Evolutionary conservation across 805 yeast genomes (phyloP), one percentile per base, ranked within the genome.

Genomic region (Monosporozyma solicola): DNA sequence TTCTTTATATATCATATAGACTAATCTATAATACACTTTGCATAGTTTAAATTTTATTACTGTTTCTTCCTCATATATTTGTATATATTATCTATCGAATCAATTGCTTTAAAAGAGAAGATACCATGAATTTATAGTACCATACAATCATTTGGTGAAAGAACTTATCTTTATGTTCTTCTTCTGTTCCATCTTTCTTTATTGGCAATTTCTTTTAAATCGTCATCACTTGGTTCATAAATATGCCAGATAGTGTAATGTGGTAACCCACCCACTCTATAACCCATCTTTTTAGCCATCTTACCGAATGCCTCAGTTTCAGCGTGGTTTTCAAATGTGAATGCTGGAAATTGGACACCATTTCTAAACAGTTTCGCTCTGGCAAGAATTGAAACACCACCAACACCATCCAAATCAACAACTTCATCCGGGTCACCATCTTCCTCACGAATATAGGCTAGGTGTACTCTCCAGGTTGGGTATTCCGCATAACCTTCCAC

Each of bases 231-330:
- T 15, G 95, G 95, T 64, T 87, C 95, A 66, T 84, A 87, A 49
- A 89, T 85, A 68, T 88, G 96, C 96, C 96, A 88, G 45, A 88
- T 74, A 0, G 91, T 87, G 68, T 88, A 89, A 70, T 89, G 91
- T 4, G 96, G 96, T 57, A 89, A 75, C 0, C 97, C 97, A 41
- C 90, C 94, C 13, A 89, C 95, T 55, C 74, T 74, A 69, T 79
- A 87, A 5, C 95, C 95, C 85, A 87, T 84, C 57, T 74, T 72
- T 59, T 76, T 83, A 22, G 90, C 83, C 84, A 89, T 76, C 62
- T 86, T 86, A 39, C 95, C 95, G 70, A 86, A 86, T 1, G 89
- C 94, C 66, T 87, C 95, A 0, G 95, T 87, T 66, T 87, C 95
- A 0, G 95, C 95, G 69, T 87, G 95, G 63, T 87, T 87, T 71